Conservation (phyloP, 306 rosid genomes). For the Arachis hypogaea region DNA sequence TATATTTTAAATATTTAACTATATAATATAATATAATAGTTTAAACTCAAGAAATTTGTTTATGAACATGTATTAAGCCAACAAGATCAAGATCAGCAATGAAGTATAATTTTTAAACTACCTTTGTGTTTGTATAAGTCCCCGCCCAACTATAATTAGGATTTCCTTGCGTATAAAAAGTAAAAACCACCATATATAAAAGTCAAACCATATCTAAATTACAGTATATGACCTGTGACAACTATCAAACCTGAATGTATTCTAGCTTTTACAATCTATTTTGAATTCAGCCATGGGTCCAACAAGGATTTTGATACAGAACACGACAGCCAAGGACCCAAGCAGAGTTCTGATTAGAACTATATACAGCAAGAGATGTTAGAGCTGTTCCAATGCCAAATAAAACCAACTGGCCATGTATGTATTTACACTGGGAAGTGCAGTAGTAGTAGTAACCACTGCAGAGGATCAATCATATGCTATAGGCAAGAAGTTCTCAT, state of each 20-base stretch:
- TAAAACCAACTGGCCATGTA: slow-evolving; percentile 47
- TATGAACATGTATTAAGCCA: too few species aligned
- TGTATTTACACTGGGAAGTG: slow-evolving; percentile 41
- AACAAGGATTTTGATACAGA: not conserved
- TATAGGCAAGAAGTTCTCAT: slow-evolving; percentile 63
- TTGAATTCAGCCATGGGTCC: slow-evolving; percentile 36
- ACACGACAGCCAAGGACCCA: slow-evolving; percentile 28
- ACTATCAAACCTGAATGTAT: slow-evolving; percentile 35
- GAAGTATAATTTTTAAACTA: too few species aligned
- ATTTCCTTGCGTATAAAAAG: slow-evolving; percentile 23
- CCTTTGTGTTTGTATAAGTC: too few species aligned
- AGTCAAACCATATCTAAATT: slow-evolving; percentile 34
- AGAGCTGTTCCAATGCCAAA: slow-evolving; percentile 42
- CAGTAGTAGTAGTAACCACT: slow-evolving; percentile 15
- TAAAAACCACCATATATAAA: slow-evolving; percentile 19
- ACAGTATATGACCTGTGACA: slow-evolving; percentile 29
- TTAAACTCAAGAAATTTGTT: too few species aligned
- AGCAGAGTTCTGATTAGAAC: slow-evolving; percentile 7
- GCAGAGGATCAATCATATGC: slow-evolving; percentile 59
- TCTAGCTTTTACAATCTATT: slow-evolving; percentile 35
- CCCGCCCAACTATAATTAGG: not conserved
- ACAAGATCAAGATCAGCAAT: too few species aligned
- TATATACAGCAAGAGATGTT: slow-evolving; percentile 44
- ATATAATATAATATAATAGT: too few species aligned
- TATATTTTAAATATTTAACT: too few species aligned